phyloP scores from a whole-genome alignment of 345 rosid species.

The Melaleuca alternifolia region DNA sequence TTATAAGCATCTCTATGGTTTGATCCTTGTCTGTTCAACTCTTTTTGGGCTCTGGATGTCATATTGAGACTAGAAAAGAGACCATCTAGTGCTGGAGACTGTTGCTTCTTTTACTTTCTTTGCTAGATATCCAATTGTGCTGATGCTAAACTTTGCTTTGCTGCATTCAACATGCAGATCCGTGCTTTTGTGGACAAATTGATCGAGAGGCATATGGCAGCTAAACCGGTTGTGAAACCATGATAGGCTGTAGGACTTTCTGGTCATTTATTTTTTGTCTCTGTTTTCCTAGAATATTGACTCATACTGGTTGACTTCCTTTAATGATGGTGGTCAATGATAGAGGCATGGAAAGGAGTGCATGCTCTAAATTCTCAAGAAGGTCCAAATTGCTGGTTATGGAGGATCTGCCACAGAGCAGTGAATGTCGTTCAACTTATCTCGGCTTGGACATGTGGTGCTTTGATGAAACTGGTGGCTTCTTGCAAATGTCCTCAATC shows the following conservation, averaged over 20 bases:
- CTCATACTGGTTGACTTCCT: not conserved
- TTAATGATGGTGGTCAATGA: not conserved
- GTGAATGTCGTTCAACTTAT: not conserved
- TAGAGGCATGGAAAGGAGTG: not conserved
- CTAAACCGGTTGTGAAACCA: slow-evolving; percentile 41
- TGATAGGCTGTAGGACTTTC: slow-evolving; percentile 28
- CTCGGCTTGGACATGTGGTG: not conserved
- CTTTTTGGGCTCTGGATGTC: not conserved
- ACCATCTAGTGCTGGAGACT: not conserved
- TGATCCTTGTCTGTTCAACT: not conserved
- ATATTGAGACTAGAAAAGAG: not conserved
- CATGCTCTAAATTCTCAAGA: not conserved
- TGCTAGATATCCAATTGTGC: not conserved
- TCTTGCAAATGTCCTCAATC: not conserved
- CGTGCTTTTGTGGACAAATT: too few relatives aligned
- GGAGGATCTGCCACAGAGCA: not conserved
- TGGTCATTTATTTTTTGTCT: slow-evolving; percentile 3
- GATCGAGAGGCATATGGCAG: too few relatives aligned
- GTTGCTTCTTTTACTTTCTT: not conserved
- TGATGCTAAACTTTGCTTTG: too few relatives aligned
- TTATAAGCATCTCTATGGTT: not conserved
- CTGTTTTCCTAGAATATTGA: not conserved
- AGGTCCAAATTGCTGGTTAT: not conserved
- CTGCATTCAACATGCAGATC: too few relatives aligned
- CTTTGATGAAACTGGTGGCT: not conserved